A percentile compares a stretch with the other conserved stretches of the same genome.
phyloP scores from a whole-genome alignment of 2,329 filamentous ascomycete species.

The Apiospora pterosperma region DNA sequence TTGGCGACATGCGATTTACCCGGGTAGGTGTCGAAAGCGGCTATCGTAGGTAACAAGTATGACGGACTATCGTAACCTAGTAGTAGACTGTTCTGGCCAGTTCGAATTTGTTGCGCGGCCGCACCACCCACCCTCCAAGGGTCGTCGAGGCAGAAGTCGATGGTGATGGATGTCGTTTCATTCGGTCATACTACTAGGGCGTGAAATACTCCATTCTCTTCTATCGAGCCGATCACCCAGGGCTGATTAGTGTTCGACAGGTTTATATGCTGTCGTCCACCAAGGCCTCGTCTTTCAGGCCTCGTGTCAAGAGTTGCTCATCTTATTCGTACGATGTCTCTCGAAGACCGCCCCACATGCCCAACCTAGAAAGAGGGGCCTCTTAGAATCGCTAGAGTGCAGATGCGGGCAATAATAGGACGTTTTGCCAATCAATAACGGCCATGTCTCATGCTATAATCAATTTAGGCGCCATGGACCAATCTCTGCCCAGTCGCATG shows the following conservation, averaged over 20 bases:
- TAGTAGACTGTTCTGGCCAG: neutral
- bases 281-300: neutral
- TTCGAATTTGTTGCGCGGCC: neutral
- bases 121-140: too few species aligned
- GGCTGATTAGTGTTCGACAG: neutral
- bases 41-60: neutral
- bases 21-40: neutral
- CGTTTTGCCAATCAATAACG: neutral
- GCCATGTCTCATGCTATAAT: neutral
- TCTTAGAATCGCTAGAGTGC: neutral
- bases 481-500: neutral
- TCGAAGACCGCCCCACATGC: neutral
- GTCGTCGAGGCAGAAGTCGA: neutral
- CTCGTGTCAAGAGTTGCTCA: neutral
- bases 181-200: neutral
- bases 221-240: neutral
- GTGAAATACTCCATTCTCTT: neutral
- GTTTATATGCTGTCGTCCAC: neutral
- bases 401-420: neutral
- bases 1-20: neutral
- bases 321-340: neutral
- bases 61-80: too few species aligned
- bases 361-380: neutral
- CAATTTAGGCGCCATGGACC: neutral
- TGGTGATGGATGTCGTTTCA: neutral